These are phyloP conservation scores for Penicillium sp. DNA, from an alignment of 2,329 filamentous ascomycete genomes.

Conservation along the genomic window DNA sequence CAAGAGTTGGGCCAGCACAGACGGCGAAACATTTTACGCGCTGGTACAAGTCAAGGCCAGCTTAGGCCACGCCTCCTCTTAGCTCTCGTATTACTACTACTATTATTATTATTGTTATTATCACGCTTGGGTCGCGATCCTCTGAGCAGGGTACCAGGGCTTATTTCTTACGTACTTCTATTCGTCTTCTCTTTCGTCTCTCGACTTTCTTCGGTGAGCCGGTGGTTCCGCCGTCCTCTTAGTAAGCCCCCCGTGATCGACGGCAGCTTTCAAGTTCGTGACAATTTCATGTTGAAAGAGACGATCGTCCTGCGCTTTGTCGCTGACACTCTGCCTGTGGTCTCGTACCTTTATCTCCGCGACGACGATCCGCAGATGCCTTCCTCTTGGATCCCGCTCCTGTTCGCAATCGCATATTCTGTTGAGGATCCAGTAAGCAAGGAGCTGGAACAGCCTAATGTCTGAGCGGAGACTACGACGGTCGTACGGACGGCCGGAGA, in stretches of 20 bases:
- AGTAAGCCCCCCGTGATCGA: constrained; percentile 10
- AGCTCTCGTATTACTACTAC: neutral
- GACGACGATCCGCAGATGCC: constrained; percentile 2
- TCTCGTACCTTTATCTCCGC: neutral
- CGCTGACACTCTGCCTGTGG: neutral
- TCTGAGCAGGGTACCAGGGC: neutral
- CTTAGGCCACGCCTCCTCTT: neutral
- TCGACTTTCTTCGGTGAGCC: neutral
- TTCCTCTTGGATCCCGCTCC: neutral
- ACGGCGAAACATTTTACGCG: neutral
- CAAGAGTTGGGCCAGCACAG: neutral
- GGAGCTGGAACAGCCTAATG: constrained; percentile 14
- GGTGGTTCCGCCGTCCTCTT: neutral
- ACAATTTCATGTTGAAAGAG: neutral
- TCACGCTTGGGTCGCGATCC: neutral
- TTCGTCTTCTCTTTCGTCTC: neutral
- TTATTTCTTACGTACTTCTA: constrained; percentile 2
- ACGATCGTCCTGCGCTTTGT: neutral
- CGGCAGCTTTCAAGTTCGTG: neutral
- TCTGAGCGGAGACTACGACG: neutral
- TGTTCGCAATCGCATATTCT: neutral
- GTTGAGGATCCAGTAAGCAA: neutral
- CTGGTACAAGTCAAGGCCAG: neutral
- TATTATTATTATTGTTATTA: neutral
- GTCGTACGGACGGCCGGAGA: constrained; percentile 9